These are phyloP conservation scores for Cenchrus americanus DNA, from an alignment of 176 grass and related monocot species.

Conservation along the genomic window DNA sequence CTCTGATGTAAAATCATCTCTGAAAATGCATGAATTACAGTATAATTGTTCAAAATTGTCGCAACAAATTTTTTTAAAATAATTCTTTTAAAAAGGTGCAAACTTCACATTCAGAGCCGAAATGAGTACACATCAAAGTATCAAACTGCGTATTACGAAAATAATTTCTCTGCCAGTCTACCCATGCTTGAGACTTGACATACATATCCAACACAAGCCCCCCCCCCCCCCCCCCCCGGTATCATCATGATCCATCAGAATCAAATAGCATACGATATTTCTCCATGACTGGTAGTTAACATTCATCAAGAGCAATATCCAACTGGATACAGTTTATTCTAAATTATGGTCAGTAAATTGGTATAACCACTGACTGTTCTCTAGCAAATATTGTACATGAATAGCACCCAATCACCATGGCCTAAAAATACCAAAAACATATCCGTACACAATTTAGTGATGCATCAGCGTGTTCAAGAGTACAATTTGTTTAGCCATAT, in stretches of 20 bases:
- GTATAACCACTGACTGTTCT: slow-evolving; percentile 28
- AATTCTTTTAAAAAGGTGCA: slow-evolving; percentile 12
- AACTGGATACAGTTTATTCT: slow-evolving; percentile 10
- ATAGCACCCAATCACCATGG: slow-evolving; percentile 20
- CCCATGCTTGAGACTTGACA: slow-evolving; percentile 29
- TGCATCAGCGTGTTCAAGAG: background rate
- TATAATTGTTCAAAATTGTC: slow-evolving; percentile 22
- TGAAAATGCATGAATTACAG: slow-evolving; percentile 50
- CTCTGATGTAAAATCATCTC: slow-evolving; percentile 55
- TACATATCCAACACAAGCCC: slow-evolving; percentile 12
- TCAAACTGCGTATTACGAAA: background rate
- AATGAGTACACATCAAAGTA: slow-evolving; percentile 25
- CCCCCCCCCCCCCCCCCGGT: background rate
- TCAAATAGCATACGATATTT: background rate
- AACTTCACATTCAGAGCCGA: slow-evolving; percentile 30
- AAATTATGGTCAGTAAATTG: background rate
- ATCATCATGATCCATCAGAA: slow-evolving; percentile 4
- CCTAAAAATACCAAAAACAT: background rate
- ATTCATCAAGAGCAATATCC: slow-evolving; percentile 7
- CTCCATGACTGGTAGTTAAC: slow-evolving; percentile 2
- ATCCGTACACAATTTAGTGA: slow-evolving; percentile 7
- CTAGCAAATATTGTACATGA: slow-evolving; percentile 14
- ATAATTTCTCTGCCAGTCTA: background rate
- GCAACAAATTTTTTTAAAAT: slow-evolving; percentile 8
- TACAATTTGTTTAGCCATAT: background rate